Conservation (phyloP, 805 yeast species). For the Cyberlindnera saturnus region DNA sequence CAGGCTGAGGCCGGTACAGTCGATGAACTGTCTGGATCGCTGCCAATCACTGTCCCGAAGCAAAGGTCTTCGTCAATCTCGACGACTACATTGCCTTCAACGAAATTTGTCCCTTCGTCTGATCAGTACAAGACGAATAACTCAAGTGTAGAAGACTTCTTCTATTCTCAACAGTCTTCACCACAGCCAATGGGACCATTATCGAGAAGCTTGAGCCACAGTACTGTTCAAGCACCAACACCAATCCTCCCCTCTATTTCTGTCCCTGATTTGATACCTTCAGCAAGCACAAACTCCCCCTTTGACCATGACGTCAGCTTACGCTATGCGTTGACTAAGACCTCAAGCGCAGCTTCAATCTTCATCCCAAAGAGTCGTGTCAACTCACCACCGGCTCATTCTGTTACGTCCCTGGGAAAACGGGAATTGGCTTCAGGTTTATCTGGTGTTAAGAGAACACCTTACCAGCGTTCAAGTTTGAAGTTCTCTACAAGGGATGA, state of each 20-base stretch:
- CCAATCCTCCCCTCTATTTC: neutral
- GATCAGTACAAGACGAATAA: constrained; percentile 1
- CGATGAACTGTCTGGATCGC: constrained; percentile 22
- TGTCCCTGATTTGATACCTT: neutral
- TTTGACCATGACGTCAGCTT: neutral
- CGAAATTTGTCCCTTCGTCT: too few relatives aligned
- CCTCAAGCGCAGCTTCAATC: constrained; percentile 3
- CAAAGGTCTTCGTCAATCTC: constrained; percentile 15
- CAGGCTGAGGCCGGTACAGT: constrained; percentile 29
- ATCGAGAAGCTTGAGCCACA: neutral
- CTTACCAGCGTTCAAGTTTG: constrained; percentile 6
- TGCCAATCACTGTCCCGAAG: constrained; percentile 16
- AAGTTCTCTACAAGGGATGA: constrained; percentile 9
- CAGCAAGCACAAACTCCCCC: neutral
- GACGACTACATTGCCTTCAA: constrained; percentile 1
- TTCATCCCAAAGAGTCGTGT: constrained; percentile 39
- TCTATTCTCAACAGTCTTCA: constrained; percentile 11
- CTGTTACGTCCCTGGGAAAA: constrained; percentile 2
- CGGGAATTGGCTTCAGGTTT: constrained; percentile 5
- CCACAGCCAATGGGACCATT: constrained; percentile 1
- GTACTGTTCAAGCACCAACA: neutral
- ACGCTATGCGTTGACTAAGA: too few relatives aligned
- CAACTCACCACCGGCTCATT: constrained; percentile 18
- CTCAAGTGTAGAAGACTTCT: constrained; percentile 23
- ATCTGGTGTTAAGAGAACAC: constrained; percentile 9